Evolutionary conservation across 78 protist genomes (phyloP), one percentile per base, ranked within the genome.

Genomic region (Dictyostelium brefeldianum): DNA sequence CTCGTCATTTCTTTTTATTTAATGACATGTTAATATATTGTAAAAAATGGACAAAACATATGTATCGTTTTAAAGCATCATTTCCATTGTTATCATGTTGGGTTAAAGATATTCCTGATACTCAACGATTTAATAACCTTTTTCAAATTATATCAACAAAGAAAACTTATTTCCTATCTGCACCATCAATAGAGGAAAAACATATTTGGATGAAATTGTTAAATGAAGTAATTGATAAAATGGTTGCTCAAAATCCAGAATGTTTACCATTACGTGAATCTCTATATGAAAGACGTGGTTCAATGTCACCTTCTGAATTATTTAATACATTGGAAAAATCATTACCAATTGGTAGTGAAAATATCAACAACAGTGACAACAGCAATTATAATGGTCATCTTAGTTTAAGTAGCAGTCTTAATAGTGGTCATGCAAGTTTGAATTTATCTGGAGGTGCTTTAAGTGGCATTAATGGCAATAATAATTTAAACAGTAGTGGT

Each of bases 101-200:
- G 93, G 84, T 77, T 11, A 87, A 87, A 77, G 93, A 87, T 77
- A 22, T 87, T 64, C 93, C 93, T 3, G 69, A 77, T 31, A 77
- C 75, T 43, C 51, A 14, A 50, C 31, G 93, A 77, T 87, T 64
- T 65, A 47, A 27, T 31, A 54, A 64, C 51, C 62, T 87, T 29
- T 87, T 87, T 80, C 93, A 87, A 65, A 87, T 87, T 54, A 73
- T 87, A 36, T 59, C 83, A 31, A 47, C 57, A 29, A 77, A 56
- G 15, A 87, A 87, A 57, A 87, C 80, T 22, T 87, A 87, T 70
- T 87, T 87, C 47, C 59, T 87, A 10, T 31, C 70, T 65, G 93
- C 93, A 47, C 83, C 83, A 48, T 64, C 93, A 27, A 31, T 15
- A 7, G 83, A 77, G 6, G 93, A 87, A 1, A 87, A 87, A 51